These are phyloP conservation scores for Chernovozyma aurita DNA, from an alignment of 1,139 yeast species.

Conservation along the genomic window DNA sequence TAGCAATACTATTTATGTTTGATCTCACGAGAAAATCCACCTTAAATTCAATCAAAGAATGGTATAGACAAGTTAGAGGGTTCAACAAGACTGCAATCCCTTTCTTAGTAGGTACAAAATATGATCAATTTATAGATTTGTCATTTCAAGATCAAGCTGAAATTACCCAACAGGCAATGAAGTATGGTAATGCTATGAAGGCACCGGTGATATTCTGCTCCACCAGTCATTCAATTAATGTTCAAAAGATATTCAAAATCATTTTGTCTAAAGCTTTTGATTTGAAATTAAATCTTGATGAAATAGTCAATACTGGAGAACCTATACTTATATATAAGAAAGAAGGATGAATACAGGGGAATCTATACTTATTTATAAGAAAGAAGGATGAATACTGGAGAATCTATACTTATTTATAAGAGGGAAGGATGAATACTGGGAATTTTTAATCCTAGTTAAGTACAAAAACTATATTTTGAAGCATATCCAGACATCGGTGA, in stretches of 20 bases:
- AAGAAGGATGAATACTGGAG: too few species aligned
- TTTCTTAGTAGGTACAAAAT: constrained; percentile 88
- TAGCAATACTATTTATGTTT: constrained; percentile 87
- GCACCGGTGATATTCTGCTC: constrained; percentile 90
- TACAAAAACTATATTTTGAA: too few species aligned
- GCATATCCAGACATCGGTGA: too few species aligned
- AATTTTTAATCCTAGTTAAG: too few species aligned
- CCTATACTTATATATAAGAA: constrained; percentile 74
- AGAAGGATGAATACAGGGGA: constrained; percentile 64
- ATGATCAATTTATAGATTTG: constrained; percentile 79
- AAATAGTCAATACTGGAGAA: constrained; percentile 78
- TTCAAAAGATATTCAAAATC: constrained; percentile 90
- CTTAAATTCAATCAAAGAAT: constrained; percentile 80
- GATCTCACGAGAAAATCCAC: constrained; percentile 88
- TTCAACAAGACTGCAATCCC: constrained; percentile 92
- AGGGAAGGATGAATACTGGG: too few species aligned
- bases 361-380: constrained; percentile 74
- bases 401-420: too few species aligned
- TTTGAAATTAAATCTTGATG: constrained; percentile 77
- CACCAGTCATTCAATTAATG: constrained; percentile 87
- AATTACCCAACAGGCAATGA: constrained; percentile 78
- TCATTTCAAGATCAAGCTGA: constrained; percentile 81
- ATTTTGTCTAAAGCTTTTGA: constrained; percentile 92
- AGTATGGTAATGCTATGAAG: constrained; percentile 88
- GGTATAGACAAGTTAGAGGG: constrained; percentile 94